phyloP scores from a whole-genome alignment of 768 basidiomycete genomes.

The Boletus rubroflammeus region DNA sequence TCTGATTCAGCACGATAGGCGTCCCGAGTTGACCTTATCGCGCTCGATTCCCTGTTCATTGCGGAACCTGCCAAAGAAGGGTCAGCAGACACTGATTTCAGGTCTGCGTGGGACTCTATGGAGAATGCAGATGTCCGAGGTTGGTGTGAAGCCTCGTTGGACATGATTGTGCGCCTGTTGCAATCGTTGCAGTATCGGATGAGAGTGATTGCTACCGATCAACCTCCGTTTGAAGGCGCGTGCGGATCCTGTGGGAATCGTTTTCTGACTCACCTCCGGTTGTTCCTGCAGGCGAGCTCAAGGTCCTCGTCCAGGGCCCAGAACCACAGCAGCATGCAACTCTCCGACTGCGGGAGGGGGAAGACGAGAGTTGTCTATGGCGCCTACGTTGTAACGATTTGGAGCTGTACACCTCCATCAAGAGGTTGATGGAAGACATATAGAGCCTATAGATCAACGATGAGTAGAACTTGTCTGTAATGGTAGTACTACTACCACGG shows the following conservation, averaged over 20 bases:
- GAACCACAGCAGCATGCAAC: constrained; percentile 30
- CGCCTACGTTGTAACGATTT: constrained; percentile 53
- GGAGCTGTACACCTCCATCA: constrained; percentile 42
- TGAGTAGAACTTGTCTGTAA: neutral
- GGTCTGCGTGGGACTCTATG: constrained; percentile 53
- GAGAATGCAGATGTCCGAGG: constrained; percentile 50
- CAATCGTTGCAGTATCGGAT: constrained; percentile 46
- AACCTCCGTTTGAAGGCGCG: constrained; percentile 60
- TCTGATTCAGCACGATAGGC: constrained; percentile 28
- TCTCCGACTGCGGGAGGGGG: constrained; percentile 57
- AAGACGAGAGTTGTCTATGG: constrained; percentile 74
- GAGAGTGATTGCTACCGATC: constrained; percentile 50
- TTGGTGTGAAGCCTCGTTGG: constrained; percentile 62
- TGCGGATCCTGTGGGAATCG: neutral
- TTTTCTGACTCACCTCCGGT: constrained; percentile 2
- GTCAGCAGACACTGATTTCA: constrained; percentile 43
- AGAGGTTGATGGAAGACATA: constrained; percentile 36
- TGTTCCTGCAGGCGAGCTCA: constrained; percentile 54
- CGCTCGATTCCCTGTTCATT: constrained; percentile 69
- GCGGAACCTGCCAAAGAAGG: constrained; percentile 37
- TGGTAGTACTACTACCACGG: neutral
- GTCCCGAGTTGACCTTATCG: constrained; percentile 56
- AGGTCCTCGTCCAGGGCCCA: constrained; percentile 45
- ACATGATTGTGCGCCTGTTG: constrained; percentile 50
- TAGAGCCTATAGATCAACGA: neutral